Conservation (phyloP, 805 yeast genomes). For the Kurtzmaniella cleridarum region DNA sequence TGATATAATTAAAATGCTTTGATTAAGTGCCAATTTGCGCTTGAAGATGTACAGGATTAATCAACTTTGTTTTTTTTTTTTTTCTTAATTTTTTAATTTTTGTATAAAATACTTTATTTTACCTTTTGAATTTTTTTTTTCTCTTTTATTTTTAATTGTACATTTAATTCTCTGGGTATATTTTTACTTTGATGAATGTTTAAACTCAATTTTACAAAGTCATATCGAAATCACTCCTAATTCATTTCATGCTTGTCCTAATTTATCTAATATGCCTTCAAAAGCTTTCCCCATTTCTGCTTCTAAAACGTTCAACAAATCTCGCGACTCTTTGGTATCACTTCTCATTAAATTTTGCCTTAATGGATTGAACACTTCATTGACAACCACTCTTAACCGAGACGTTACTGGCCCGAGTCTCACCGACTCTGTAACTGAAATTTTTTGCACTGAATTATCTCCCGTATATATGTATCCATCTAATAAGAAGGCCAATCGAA, state of each 20-base stretch:
- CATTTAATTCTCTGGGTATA: neutral
- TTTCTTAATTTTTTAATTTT: neutral
- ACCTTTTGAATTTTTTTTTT: neutral
- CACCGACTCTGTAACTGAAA: constrained; percentile 28
- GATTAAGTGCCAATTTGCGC: no score
- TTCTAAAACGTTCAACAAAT: constrained; percentile 19
- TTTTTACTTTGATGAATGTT: neutral
- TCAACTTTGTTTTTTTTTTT: neutral
- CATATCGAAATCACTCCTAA: no score
- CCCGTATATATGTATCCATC: constrained; percentile 23
- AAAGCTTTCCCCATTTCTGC: constrained; percentile 33
- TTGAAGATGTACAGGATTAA: neutral
- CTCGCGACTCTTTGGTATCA: constrained; percentile 3
- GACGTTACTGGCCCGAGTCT: constrained; percentile 27
- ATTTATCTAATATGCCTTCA: constrained; percentile 34
- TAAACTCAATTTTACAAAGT: neutral
- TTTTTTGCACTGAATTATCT: constrained; percentile 3
- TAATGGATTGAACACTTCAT: constrained; percentile 18
- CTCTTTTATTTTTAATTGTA: neutral
- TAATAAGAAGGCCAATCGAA: constrained; percentile 22
- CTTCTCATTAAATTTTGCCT: constrained; percentile 6
- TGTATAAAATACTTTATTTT: neutral
- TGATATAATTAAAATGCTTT: no score
- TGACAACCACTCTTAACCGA: constrained; percentile 26
- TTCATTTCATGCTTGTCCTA: constrained; percentile 3